Base-by-base conservation (phyloP, 345 rosid genomes). In the Brassica nigra region DNA sequence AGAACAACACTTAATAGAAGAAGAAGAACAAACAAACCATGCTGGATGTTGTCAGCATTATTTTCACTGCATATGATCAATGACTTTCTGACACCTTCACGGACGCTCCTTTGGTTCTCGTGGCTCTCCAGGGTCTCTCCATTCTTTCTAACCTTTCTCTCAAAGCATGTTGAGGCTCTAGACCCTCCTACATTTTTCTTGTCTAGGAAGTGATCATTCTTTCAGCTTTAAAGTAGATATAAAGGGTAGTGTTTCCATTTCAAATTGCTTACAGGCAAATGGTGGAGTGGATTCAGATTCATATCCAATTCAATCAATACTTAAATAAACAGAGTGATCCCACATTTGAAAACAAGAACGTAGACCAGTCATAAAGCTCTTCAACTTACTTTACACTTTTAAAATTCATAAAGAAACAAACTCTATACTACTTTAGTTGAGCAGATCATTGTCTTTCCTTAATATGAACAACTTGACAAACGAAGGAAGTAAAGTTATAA, bases 391-490 rank as follows among this genome's bases (percentile, higher is more conserved):
- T 65, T 75, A 75, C 34, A 54, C 34, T 20, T 52, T 31, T 47
- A 15, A 58, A 4, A 6, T 10, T 15, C 18, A 44, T 29, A 74
- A 42, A 73, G 29, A 73, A 30, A 3, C 28, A 2, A n/a, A 31
- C 16, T 74, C 65, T 65, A 31, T 4, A 74, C 31, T 44, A 73
- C 34, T 49, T 74, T 34, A 54, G 18, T 15, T 66, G 39, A 36
- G 16, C 14, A 42, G 20, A 11, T 44, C 61, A 16, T 62, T 15
- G 37, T 14, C 3, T 1, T 49, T 70, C 6, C 64, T 62, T 15
- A 70, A 70, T 62, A 52, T 62, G 75, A 77, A 68, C 74, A 59
- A 29, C 36, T 68, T 44, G 44, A 16, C 30, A 54, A 70, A 70
- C 34, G 7, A 33, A 5, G 18, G 12, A 49, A 47, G 33, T 49